Evolutionary conservation across 371 early-diverging fungal genomes (phyloP).

Genomic region (Saksenaea oblongispora): DNA sequence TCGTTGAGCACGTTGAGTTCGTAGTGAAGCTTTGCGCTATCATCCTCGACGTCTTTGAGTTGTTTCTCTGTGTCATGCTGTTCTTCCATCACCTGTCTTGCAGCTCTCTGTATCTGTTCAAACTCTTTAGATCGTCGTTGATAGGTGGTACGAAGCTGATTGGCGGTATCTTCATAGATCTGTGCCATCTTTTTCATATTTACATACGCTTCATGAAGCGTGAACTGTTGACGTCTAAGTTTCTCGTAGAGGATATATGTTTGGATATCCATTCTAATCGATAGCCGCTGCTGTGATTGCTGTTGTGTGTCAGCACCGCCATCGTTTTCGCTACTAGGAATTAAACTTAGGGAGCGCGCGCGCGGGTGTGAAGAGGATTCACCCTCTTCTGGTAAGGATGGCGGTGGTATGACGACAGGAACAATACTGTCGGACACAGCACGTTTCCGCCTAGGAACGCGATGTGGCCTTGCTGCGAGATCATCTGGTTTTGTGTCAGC

Average conservation of each 20-base stretch:
- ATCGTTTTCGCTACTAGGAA: slow-evolving; percentile 7
- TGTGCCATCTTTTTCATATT: slow-evolving; percentile 27
- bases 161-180: slow-evolving; percentile 33
- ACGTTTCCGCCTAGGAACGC: slow-evolving; percentile 19
- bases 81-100: slow-evolving; percentile 30
- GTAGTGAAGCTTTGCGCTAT: slow-evolving; percentile 46
- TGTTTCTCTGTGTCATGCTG: slow-evolving; percentile 31
- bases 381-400: neutral
- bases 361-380: slow-evolving; percentile 11
- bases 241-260: slow-evolving; percentile 42
- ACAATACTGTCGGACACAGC: slow-evolving; percentile 25
- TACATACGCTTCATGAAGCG: slow-evolving; percentile 21
- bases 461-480: slow-evolving; percentile 19
- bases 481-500: slow-evolving; percentile 9
- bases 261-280: slow-evolving; percentile 31
- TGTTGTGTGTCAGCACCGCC: neutral
- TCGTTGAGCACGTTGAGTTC: slow-evolving; percentile 49
- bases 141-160: slow-evolving; percentile 28
- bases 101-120: slow-evolving; percentile 26
- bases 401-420: neutral
- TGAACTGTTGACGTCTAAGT: slow-evolving; percentile 33
- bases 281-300: slow-evolving; percentile 13
- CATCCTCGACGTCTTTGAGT: slow-evolving; percentile 41
- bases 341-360: slow-evolving; percentile 15
- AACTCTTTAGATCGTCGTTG: slow-evolving; percentile 31